These are phyloP conservation scores for Globisporangium emineosum DNA, from an alignment of 352 stramenopile genomes.

Conservation along the genomic window DNA sequence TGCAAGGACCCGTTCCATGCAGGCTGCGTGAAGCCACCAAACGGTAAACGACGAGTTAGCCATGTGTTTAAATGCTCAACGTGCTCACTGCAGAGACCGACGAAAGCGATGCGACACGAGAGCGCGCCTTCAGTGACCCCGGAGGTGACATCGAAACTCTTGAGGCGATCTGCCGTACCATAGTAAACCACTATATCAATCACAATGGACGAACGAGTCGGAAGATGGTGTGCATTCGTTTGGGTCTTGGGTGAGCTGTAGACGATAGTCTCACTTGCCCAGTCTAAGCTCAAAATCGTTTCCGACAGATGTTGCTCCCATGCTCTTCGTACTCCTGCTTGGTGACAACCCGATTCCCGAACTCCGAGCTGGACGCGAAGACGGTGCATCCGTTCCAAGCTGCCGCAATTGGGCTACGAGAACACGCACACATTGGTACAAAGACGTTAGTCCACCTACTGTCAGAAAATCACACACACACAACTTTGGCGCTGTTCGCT, in stretches of 20 bases:
- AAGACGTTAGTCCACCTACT: not conserved
- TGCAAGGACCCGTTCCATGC: constrained; percentile 49
- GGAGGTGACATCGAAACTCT: constrained; percentile 1
- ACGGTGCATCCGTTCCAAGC: constrained; percentile 56
- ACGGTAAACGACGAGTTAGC: constrained; percentile 26
- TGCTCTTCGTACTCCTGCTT: constrained; percentile 78
- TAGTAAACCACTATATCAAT: not conserved
- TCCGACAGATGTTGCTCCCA: constrained; percentile 62
- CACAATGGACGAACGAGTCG: not conserved
- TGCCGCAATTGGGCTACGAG: constrained; percentile 46
- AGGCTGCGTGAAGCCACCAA: constrained; percentile 30
- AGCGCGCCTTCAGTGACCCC: not conserved
- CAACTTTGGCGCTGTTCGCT: not conserved
- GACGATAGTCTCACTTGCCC: not conserved
- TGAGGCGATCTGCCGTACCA: not conserved
- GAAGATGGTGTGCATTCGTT: not conserved
- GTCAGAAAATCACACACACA: not conserved
- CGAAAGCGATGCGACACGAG: constrained; percentile 19
- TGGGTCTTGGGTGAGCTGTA: not conserved
- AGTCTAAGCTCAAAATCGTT: constrained; percentile 23
- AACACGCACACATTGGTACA: not conserved
- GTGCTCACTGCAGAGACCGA: constrained; percentile 25
- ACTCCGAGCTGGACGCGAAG: constrained; percentile 28
- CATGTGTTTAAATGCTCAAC: constrained; percentile 29
- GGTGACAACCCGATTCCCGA: constrained; percentile 40